Conservation (phyloP, 805 yeast genomes). For the Starmerella etchellsii region DNA sequence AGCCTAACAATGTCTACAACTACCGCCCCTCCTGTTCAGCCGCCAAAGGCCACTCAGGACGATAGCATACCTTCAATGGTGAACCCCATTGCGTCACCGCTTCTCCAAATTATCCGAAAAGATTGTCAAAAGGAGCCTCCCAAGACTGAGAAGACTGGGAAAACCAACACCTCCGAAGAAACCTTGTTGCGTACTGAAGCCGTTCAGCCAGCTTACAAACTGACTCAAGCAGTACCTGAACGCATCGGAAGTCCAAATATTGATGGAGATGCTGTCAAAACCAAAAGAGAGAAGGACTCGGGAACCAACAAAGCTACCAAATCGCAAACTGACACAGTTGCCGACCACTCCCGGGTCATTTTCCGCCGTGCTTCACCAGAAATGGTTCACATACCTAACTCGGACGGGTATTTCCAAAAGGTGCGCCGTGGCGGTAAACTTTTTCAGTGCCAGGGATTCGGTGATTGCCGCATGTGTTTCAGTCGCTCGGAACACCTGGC, state of each 20-base stretch:
- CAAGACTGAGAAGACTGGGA: no score
- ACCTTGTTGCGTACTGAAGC: no score
- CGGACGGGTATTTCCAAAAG: slow-evolving; percentile 2
- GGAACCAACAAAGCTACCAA: background rate
- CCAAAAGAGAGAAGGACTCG: no score
- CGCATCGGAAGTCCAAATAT: no score
- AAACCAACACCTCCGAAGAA: no score
- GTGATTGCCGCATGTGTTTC: slow-evolving; percentile 77
- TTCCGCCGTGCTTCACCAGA: background rate
- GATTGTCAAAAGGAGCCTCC: no score
- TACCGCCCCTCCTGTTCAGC: background rate
- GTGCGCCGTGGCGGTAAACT: slow-evolving; percentile 31
- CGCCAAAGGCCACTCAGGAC: background rate
- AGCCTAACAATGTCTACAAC: background rate
- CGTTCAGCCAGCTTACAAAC: no score
- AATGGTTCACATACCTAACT: background rate
- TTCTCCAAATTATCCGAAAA: no score
- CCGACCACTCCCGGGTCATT: background rate
- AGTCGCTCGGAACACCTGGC: slow-evolving; percentile 88
- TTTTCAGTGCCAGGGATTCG: slow-evolving; percentile 76
- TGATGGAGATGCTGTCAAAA: no score
- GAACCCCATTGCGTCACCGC: no score
- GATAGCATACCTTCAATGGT: no score
- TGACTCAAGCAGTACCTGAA: no score
- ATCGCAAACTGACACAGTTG: background rate